Base-by-base conservation (phyloP, 441 rosid species). In the Omphalea diandra region DNA sequence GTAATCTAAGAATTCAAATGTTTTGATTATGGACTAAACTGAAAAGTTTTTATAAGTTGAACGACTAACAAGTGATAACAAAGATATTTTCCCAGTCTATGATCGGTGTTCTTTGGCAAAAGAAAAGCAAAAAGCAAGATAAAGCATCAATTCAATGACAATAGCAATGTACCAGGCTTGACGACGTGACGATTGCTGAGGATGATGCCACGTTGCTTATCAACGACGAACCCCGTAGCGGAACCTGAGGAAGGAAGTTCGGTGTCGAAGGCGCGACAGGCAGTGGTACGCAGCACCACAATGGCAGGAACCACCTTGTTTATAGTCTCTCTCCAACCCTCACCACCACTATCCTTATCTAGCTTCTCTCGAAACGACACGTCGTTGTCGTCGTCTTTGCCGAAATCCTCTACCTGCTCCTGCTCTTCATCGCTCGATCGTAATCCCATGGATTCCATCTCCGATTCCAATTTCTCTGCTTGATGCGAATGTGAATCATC, bases 121-220 rank as follows among this genome's bases (percentile, higher is more conserved):
- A n/a, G n/a, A n/a, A n/a, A n/a, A n/a, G n/a, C n/a, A n/a, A n/a
- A n/a, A n/a, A n/a, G n/a, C n/a, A n/a, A n/a, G n/a, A n/a, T n/a
- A n/a, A n/a, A n/a, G n/a, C n/a, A n/a, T n/a, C n/a, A n/a, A n/a
- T n/a, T n/a, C n/a, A n/a, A n/a, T n/a, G n/a, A n/a, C n/a, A n/a
- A n/a, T n/a, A n/a, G 50, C 26, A 1, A 40, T 4, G 29, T 69
- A 94, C 98, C 97, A 40, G 98, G 89, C 82, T 90, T 86, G 75
- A 90, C 99, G 38, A 94, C 99, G 60, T 94, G 99, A 53, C 99
- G 98, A 76, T 94, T 94, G 71, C 98, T 92, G 81, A 94, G 96
- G 64, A 94, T 90, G 79, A 94, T 87, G 67, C 99, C 96, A 44
- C 97, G 94, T 61, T 76, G 80, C 81, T 92, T 92, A 72, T 94